Conservation (phyloP, 1,284 basidiomycete genomes). For the Hortiboletus rubellus region DNA sequence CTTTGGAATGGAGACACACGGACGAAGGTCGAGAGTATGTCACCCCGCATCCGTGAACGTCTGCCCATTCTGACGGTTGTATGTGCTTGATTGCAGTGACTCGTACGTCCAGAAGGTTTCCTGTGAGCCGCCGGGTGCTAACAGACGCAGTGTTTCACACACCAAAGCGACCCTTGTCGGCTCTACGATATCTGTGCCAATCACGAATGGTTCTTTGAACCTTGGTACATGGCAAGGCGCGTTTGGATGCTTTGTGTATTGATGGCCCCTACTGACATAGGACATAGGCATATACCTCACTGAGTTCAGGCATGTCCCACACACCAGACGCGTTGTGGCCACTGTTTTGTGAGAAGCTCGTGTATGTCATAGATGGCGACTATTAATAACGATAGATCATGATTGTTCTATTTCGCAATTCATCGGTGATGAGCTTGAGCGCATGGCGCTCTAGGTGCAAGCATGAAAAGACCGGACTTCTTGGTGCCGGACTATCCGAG, state of each 20-base stretch:
- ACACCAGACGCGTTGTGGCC: constrained; percentile 74
- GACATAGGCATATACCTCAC: constrained; percentile 74
- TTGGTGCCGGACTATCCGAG: neutral
- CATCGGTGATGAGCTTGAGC: neutral
- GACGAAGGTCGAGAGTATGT: constrained; percentile 87
- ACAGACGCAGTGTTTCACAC: constrained; percentile 71
- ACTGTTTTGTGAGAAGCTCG: constrained; percentile 65
- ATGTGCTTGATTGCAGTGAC: constrained; percentile 48
- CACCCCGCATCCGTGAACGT: constrained; percentile 29
- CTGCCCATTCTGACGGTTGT: constrained; percentile 9
- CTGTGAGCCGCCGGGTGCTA: constrained; percentile 2
- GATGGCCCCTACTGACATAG: neutral
- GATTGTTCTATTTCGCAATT: neutral
- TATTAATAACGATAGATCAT: constrained; percentile 15
- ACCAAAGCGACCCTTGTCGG: constrained; percentile 87
- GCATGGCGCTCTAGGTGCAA: neutral
- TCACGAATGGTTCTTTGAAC: constrained; percentile 79
- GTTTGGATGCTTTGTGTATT: constrained; percentile 8
- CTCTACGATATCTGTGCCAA: constrained; percentile 80
- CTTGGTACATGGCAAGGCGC: constrained; percentile 91
- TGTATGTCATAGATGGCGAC: neutral
- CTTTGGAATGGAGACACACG: constrained; percentile 83
- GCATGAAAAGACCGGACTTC: neutral
- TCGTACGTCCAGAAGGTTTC: constrained; percentile 50
- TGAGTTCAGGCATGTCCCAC: constrained; percentile 72